A percentile compares a stretch with the other conserved stretches of the same genome.
These are phyloP conservation scores for Russula ochroleuca DNA, from an alignment of 768 basidiomycete species.

Conservation along the genomic window DNA sequence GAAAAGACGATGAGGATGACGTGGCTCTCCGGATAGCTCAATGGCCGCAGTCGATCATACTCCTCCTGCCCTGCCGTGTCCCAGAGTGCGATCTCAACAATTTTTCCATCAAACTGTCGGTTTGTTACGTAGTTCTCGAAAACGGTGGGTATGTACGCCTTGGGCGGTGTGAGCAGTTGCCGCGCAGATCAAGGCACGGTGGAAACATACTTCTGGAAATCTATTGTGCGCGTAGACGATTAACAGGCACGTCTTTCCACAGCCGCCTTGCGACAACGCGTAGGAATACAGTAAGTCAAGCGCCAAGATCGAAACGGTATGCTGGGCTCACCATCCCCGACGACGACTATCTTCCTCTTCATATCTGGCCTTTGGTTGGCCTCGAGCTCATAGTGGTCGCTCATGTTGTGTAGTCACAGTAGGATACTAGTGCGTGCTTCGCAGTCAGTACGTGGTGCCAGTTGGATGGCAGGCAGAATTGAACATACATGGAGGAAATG, in stretches of 20 bases:
- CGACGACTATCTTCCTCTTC: slow-evolving; percentile 85
- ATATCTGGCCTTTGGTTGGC: slow-evolving; percentile 54
- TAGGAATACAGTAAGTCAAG: slow-evolving; percentile 28
- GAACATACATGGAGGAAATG: slow-evolving; percentile 8
- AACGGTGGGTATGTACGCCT: slow-evolving; percentile 92
- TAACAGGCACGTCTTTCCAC: slow-evolving; percentile 91
- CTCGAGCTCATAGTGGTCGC: slow-evolving; percentile 18
- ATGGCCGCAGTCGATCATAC: slow-evolving; percentile 82
- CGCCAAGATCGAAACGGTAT: slow-evolving; percentile 29
- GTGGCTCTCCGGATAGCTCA: slow-evolving; percentile 85
- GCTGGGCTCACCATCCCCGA: slow-evolving; percentile 66
- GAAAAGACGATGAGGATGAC: slow-evolving; percentile 94
- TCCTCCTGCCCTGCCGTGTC: slow-evolving; percentile 98
- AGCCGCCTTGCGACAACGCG: slow-evolving; percentile 50
- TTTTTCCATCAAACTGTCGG: slow-evolving; percentile 79
- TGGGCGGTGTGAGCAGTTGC: slow-evolving; percentile 16
- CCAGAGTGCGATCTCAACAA: slow-evolving; percentile 96
- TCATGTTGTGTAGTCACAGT: slow-evolving; percentile 23
- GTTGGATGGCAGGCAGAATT: neutral
- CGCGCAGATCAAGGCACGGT: slow-evolving; percentile 19
- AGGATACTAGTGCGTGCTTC: neutral
- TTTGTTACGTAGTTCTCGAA: slow-evolving; percentile 93
- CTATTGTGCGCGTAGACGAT: slow-evolving; percentile 96
- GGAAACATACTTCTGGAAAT: slow-evolving; percentile 80
- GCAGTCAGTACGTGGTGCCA: neutral